phyloP scores from a whole-genome alignment of 2,329 filamentous ascomycete species.

The Phoma sp. region DNA sequence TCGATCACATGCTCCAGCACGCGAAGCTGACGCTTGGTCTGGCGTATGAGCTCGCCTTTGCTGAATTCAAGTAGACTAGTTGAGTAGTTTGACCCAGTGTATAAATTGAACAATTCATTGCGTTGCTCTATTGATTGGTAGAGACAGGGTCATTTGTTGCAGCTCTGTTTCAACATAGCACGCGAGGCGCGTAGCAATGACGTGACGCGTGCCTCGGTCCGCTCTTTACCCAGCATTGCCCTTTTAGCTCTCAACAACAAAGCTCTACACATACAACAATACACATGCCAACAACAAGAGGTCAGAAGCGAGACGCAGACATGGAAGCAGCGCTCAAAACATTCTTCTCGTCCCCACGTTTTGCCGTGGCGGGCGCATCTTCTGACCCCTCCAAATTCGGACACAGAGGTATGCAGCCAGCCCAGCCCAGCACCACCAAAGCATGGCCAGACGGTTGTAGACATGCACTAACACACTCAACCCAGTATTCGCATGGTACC shows the following conservation, averaged over 20 bases:
- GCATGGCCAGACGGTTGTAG: not conserved
- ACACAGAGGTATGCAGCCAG: constrained; percentile 71
- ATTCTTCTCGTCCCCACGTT: constrained; percentile 81
- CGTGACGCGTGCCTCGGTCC: constrained; percentile 29
- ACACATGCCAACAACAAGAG: constrained; percentile 34
- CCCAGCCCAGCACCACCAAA: not conserved
- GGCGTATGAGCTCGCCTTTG: constrained; percentile 83
- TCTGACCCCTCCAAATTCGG: constrained; percentile 86
- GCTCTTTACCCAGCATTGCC: not conserved
- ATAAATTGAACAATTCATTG: not conserved
- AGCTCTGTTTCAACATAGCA: constrained; percentile 3
- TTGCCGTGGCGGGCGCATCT: constrained; percentile 89
- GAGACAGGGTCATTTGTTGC: not conserved
- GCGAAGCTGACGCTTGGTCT: constrained; percentile 82
- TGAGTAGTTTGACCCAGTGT: not conserved
- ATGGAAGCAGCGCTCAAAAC: constrained; percentile 75
- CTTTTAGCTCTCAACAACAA: not conserved
- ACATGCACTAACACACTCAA: not conserved
- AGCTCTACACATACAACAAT: not conserved
- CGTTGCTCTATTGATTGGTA: not conserved
- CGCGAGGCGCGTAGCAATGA: constrained; percentile 23
- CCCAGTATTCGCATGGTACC: constrained; percentile 91
- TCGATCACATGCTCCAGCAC: constrained; percentile 92
- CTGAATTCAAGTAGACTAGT: constrained; percentile 62
- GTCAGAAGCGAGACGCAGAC: constrained; percentile 29